Percentiles rank a stretch among this genome's conserved stretches.
These are phyloP conservation scores for Chloropicon primus DNA, from an alignment of 139 green algal species.

Conservation along the genomic window DNA sequence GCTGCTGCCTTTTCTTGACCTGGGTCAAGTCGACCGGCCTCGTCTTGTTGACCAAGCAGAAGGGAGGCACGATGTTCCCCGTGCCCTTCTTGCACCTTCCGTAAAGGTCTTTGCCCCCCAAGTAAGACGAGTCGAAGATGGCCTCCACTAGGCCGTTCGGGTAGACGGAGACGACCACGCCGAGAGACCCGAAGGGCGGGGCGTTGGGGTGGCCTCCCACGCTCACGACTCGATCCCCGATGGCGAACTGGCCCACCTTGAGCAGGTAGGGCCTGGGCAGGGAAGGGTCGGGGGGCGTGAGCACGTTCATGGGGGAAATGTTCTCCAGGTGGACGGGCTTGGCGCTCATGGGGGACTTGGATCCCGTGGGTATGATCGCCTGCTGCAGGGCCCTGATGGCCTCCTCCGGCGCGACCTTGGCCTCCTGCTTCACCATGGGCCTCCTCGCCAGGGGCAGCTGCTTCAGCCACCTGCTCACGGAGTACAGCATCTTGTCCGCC, in stretches of 20 bases:
- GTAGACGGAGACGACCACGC: constrained; percentile 45
- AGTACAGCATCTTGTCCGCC: background rate
- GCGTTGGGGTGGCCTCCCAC: background rate
- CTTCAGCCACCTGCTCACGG: constrained; percentile 45
- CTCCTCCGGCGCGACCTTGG: constrained; percentile 47
- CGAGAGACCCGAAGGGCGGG: constrained; percentile 55
- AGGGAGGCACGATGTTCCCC: constrained; percentile 8
- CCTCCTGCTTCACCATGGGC: constrained; percentile 49
- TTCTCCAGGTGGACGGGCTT: background rate
- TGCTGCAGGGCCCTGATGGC: constrained; percentile 53
- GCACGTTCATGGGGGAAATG: background rate
- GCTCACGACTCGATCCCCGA: background rate
- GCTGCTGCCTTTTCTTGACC: background rate
- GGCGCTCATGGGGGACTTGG: background rate
- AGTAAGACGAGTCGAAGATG: constrained; percentile 43
- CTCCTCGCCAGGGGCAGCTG: constrained; percentile 33
- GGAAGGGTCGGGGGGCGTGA: constrained; percentile 13
- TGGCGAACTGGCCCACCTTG: background rate
- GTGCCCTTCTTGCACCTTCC: constrained; percentile 1
- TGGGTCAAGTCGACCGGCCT: background rate
- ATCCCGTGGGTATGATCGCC: background rate
- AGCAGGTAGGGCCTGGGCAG: background rate
- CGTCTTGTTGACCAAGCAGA: background rate
- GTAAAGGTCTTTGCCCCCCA: constrained; percentile 17
- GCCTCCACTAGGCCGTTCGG: constrained; percentile 53